Percentiles rank a stretch among this genome's conserved stretches.
Conservation (phyloP, 2,329 filamentous ascomycete species). For the Blastomyces parvus region DNA sequence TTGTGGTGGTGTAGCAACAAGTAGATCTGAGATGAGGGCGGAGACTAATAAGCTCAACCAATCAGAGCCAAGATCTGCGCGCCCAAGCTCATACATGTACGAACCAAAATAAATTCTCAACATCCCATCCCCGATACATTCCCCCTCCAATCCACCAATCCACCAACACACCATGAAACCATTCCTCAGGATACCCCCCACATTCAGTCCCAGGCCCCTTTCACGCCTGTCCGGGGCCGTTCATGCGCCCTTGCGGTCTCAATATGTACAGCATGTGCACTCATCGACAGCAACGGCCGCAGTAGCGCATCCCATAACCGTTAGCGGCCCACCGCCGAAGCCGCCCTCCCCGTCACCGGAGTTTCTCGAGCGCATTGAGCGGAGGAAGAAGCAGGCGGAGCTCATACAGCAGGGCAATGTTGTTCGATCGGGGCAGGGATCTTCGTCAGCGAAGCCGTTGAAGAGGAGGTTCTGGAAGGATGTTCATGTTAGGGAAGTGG, state of each 20-base stretch:
- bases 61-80: no score
- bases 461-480: conserved; percentile 83
- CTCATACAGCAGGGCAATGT: conserved; percentile 39
- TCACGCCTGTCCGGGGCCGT: background rate
- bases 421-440: conserved; percentile 29
- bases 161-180: conserved; percentile 1
- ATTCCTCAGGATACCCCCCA: background rate
- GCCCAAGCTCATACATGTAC: no score
- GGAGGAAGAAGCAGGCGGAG: conserved; percentile 44
- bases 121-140: no score
- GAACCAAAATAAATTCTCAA: no score
- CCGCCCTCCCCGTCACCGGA: conserved; percentile 44
- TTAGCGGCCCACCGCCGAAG: conserved; percentile 51
- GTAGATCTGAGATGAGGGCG: no score
- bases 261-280: conserved; percentile 28
- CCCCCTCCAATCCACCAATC: background rate
- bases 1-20: no score
- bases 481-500: conserved; percentile 58
- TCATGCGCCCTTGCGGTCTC: conserved; percentile 11
- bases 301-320: conserved; percentile 49
- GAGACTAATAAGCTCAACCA: no score
- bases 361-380: conserved; percentile 39
- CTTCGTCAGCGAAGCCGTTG: conserved; percentile 39
- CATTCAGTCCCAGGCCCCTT: background rate
- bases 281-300: conserved; percentile 35